A percentile compares a stretch with the other conserved stretches of the same genome.
phyloP scores from a whole-genome alignment of 169 alveolate species.

The Plasmodium vivax region DNA sequence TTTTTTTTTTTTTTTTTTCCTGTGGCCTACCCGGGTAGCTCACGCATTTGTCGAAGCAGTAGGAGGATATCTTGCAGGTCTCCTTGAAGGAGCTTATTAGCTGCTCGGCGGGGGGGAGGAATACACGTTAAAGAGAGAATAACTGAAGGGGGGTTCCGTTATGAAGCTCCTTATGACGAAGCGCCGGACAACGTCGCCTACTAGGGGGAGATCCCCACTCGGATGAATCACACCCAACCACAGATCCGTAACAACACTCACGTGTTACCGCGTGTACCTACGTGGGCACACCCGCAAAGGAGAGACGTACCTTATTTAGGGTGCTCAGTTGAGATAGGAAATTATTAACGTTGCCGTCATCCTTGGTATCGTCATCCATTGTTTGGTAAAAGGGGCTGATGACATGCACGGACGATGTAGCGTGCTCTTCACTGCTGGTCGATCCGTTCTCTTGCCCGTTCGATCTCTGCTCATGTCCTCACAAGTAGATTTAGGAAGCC shows the following conservation, averaged over 20 bases:
- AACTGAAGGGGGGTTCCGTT: neutral
- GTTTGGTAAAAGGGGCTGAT: neutral
- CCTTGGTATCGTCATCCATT: constrained; percentile 59
- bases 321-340: constrained; percentile 51
- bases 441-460: neutral
- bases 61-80: constrained; percentile 58
- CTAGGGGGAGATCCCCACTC: neutral
- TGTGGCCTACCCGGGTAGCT: constrained; percentile 35
- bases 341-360: constrained; percentile 29
- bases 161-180: neutral
- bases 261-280: neutral
- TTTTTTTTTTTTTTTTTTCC: neutral
- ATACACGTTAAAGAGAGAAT: neutral
- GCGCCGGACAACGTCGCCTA: neutral
- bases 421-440: neutral
- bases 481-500: neutral
- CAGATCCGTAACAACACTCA: neutral
- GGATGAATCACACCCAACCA: neutral
- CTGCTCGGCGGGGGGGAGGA: neutral
- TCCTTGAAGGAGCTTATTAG: constrained; percentile 60
- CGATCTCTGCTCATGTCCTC: neutral
- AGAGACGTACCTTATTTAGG: constrained; percentile 37
- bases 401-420: neutral
- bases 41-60: constrained; percentile 73
- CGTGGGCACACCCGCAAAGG: neutral